phyloP scores from a whole-genome alignment of 2,329 filamentous ascomycete genomes.

The Hypoxylon sp. region DNA sequence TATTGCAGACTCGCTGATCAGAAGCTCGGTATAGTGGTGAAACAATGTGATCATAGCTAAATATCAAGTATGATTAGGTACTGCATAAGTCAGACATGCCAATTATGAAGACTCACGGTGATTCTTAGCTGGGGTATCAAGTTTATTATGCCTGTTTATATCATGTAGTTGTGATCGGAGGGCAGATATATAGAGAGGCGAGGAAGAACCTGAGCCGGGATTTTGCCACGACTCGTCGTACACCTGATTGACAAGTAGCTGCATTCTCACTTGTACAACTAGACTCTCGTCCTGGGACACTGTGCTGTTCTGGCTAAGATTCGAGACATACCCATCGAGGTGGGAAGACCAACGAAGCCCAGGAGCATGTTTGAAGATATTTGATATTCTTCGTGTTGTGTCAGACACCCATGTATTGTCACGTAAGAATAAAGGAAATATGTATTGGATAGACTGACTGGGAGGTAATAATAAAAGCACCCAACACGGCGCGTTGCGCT shows the following conservation, averaged over 20 bases:
- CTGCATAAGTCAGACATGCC: not conserved
- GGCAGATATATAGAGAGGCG: slow-evolving; percentile 23
- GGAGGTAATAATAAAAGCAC: slow-evolving; percentile 35
- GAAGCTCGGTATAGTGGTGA: slow-evolving; percentile 34
- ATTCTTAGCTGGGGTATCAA: slow-evolving; percentile 12
- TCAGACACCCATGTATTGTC: not conserved
- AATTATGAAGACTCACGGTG: slow-evolving; percentile 16
- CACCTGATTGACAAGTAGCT: slow-evolving; percentile 43
- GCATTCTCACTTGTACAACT: slow-evolving; percentile 41
- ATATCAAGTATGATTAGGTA: not conserved
- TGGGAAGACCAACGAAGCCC: slow-evolving; percentile 45
- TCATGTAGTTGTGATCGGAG: slow-evolving; percentile 32
- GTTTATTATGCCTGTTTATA: slow-evolving; percentile 14
- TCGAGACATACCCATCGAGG: slow-evolving; percentile 41
- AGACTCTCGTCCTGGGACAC: slow-evolving; percentile 41
- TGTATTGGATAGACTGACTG: slow-evolving; percentile 18
- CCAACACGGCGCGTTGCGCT: slow-evolving; percentile 34
- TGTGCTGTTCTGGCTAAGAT: slow-evolving; percentile 28
- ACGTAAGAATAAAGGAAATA: not conserved
- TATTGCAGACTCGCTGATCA: slow-evolving; percentile 35
- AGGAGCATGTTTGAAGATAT: slow-evolving; percentile 39
- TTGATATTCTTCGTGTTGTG: slow-evolving; percentile 34
- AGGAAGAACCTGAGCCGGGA: not conserved
- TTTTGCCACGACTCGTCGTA: slow-evolving; percentile 29
- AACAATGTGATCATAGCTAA: slow-evolving; percentile 27